phyloP scores from a whole-genome alignment of 2,329 filamentous ascomycete species.

The Geosmithia flava region DNA sequence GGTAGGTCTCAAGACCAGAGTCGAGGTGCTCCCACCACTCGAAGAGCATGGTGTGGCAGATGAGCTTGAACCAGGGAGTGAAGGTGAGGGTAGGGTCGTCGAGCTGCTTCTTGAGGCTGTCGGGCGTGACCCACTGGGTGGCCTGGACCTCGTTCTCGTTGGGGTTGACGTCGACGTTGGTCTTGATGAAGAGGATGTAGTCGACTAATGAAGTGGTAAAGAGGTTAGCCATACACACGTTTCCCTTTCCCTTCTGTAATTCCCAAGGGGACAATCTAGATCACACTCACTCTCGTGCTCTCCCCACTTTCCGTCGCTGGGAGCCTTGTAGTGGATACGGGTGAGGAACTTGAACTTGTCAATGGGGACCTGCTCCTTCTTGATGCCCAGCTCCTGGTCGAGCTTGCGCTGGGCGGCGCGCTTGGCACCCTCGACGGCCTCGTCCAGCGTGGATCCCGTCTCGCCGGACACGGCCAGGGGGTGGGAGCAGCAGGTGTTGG shows the following conservation, averaged over 20 bases:
- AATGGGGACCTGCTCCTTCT: slow-evolving; percentile 74
- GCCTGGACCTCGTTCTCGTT: slow-evolving; percentile 87
- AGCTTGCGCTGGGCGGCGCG: slow-evolving; percentile 87
- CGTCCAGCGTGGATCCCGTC: slow-evolving; percentile 70
- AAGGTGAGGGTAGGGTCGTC: slow-evolving; percentile 69
- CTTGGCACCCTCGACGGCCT: slow-evolving; percentile 77
- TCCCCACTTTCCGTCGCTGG: slow-evolving; percentile 95
- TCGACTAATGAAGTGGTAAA: slow-evolving; percentile 49
- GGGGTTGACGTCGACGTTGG: slow-evolving; percentile 69
- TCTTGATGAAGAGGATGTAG: slow-evolving; percentile 97
- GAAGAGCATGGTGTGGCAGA: slow-evolving; percentile 94
- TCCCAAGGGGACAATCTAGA: background rate
- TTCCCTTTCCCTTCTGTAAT: background rate
- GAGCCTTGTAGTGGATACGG: slow-evolving; percentile 94
- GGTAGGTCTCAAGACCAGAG: slow-evolving; percentile 69
- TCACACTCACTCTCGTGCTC: slow-evolving; percentile 81
- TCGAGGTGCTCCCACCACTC: slow-evolving; percentile 93
- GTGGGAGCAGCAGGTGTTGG: slow-evolving; percentile 98
- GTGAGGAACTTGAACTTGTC: slow-evolving; percentile 91
- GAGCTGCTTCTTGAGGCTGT: slow-evolving; percentile 78
- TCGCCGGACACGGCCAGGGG: slow-evolving; percentile 85
- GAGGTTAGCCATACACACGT: slow-evolving; percentile 6
- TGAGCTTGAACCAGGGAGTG: slow-evolving; percentile 98
- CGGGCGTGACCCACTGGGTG: slow-evolving; percentile 70
- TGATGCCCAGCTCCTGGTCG: slow-evolving; percentile 89